Evolutionary conservation across 371 early-diverging fungal species (phyloP).

Genomic region (Lichtheimia ramosa): DNA sequence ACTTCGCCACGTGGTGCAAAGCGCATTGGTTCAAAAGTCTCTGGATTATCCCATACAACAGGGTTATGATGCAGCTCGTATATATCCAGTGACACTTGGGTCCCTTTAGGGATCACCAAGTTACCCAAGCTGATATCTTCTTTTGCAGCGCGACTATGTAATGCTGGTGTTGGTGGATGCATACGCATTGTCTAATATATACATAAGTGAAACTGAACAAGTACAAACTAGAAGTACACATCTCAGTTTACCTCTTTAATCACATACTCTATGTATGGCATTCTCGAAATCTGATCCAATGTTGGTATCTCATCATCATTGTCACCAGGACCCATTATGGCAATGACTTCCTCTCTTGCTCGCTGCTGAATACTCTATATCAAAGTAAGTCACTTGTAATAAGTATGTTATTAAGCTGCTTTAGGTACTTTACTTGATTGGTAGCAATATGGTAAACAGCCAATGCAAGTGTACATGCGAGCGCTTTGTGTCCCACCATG

Average conservation of each 20-base stretch:
- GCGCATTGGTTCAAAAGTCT: conserved; percentile 11
- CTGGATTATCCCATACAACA: conserved; percentile 11
- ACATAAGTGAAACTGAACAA: too few species aligned
- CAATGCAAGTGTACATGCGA: conserved; percentile 18
- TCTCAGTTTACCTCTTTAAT: conserved; percentile 18
- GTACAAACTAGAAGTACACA: background rate
- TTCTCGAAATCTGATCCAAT: conserved; percentile 9
- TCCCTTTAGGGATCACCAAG: conserved; percentile 18
- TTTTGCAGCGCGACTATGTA: conserved; percentile 18
- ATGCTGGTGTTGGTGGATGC: conserved; percentile 20
- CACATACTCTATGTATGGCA: conserved; percentile 20
- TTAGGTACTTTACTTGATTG: conserved; percentile 22
- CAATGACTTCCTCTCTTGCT: background rate
- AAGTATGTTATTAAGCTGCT: too few species aligned
- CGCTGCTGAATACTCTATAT: background rate
- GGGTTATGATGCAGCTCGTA: conserved; percentile 10
- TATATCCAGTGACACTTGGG: conserved; percentile 8
- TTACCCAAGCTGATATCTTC: conserved; percentile 32
- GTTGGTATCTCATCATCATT: conserved; percentile 19
- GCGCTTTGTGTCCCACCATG: conserved; percentile 28
- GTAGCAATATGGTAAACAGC: conserved; percentile 21
- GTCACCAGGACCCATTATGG: conserved; percentile 6
- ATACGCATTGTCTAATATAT: background rate
- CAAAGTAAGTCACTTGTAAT: too few species aligned
- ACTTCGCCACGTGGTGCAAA: conserved; percentile 14